Evolutionary conservation across 768 basidiomycete species (phyloP).

Genomic region (Phylloporus sp.): DNA sequence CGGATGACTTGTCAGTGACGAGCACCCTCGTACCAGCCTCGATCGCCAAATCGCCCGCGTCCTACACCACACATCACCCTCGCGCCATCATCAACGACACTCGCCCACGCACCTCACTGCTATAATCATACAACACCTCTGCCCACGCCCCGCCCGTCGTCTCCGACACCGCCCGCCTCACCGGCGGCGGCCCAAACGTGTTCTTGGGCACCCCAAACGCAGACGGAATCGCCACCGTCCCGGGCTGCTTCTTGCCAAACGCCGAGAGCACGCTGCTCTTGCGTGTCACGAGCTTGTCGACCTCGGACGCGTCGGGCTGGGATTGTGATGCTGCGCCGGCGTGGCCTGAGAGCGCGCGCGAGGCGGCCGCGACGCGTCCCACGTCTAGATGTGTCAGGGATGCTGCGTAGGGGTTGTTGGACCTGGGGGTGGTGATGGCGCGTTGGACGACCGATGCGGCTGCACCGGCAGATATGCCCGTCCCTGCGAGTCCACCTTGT

Average conservation of each 20-base stretch:
- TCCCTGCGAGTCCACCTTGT: slow-evolving; percentile 19
- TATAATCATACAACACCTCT: slow-evolving; percentile 73
- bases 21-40: slow-evolving; percentile 55
- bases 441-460: slow-evolving; percentile 44
- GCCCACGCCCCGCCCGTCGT: slow-evolving; percentile 63
- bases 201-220: slow-evolving; percentile 44
- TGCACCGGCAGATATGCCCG: slow-evolving; percentile 21
- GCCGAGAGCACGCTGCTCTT: slow-evolving; percentile 24
- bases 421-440: slow-evolving; percentile 39
- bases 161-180: slow-evolving; percentile 33
- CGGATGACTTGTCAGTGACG: slow-evolving; percentile 62
- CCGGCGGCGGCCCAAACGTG: slow-evolving; percentile 51
- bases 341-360: slow-evolving; percentile 39
- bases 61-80: slow-evolving; percentile 38
- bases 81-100: background rate
- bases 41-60: slow-evolving; percentile 62
- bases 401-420: slow-evolving; percentile 33
- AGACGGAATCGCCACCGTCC: slow-evolving; percentile 36
- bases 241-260: slow-evolving; percentile 27
- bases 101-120: slow-evolving; percentile 45
- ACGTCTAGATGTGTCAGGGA: slow-evolving; percentile 28
- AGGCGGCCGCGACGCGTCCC: slow-evolving; percentile 57
- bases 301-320: slow-evolving; percentile 20
- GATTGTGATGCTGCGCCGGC: background rate
- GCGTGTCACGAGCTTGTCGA: slow-evolving; percentile 27